Conservation (phyloP, 257 asterid species). For the Nicotiana undulata region DNA sequence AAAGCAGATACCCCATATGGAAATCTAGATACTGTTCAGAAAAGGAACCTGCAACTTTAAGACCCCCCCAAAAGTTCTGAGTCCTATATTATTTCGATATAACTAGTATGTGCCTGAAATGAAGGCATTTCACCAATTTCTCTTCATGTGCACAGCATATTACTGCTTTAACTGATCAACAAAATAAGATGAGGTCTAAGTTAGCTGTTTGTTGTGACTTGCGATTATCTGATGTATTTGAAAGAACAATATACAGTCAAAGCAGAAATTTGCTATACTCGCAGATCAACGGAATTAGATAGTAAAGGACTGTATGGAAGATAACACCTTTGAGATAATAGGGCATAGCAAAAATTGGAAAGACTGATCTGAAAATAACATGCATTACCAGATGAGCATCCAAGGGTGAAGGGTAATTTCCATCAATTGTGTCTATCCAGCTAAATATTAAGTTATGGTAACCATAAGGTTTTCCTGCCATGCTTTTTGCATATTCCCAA, state of each 20-base stretch:
- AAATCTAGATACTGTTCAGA: not conserved
- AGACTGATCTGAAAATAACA: not conserved
- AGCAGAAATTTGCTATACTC: not conserved
- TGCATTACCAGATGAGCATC: constrained; percentile 79
- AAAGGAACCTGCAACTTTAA: not conserved
- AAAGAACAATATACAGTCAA: not conserved
- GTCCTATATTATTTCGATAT: not conserved
- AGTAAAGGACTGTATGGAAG: not conserved
- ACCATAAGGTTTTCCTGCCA: constrained; percentile 79
- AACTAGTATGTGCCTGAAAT: not conserved
- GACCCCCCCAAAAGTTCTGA: not conserved
- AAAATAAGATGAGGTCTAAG: not conserved
- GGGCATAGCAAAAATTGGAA: not conserved
- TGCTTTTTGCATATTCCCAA: constrained; percentile 85
- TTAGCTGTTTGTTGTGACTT: not conserved
- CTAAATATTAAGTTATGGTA: constrained; percentile 88
- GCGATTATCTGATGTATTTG: not conserved
- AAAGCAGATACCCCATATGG: not conserved
- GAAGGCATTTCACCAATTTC: not conserved
- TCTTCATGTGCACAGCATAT: not conserved
- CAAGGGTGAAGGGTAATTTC: constrained; percentile 71
- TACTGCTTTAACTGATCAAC: not conserved
- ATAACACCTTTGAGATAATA: not conserved
- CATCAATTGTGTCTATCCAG: constrained; percentile 86
- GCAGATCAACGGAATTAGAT: not conserved